Conservation (phyloP, 2,329 filamentous ascomycete genomes). For the Penicillium sclerotiorum region DNA sequence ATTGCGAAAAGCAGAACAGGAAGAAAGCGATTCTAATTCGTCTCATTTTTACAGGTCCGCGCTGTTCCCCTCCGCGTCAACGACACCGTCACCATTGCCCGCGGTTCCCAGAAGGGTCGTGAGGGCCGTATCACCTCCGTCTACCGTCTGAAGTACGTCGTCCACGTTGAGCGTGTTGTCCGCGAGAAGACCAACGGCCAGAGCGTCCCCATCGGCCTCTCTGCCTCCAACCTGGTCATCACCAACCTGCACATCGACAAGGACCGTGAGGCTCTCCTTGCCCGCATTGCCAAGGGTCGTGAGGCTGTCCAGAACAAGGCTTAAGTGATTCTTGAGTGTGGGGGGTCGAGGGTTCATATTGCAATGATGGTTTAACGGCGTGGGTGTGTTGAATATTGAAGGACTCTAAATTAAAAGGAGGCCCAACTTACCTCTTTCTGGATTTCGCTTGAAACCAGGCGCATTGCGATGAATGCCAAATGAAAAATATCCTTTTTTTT, state of each 20-base stretch:
- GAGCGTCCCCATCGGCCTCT: constrained; percentile 90
- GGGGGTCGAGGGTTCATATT: constrained; percentile 63
- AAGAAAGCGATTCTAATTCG: constrained; percentile 15
- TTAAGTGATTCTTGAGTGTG: constrained; percentile 63
- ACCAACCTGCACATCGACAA: constrained; percentile 92
- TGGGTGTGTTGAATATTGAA: constrained; percentile 28
- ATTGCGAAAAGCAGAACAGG: background rate
- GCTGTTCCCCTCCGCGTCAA: constrained; percentile 97
- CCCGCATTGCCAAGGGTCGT: constrained; percentile 51
- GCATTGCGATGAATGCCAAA: constrained; percentile 57
- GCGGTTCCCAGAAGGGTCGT: constrained; percentile 67
- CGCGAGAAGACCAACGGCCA: constrained; percentile 98
- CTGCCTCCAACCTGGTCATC: constrained; percentile 96
- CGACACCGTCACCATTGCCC: constrained; percentile 90
- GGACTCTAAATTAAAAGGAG: constrained; percentile 25
- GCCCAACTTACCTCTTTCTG: constrained; percentile 27
- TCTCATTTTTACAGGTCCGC: constrained; percentile 66
- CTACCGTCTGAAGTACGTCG: constrained; percentile 97
- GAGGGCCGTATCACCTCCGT: constrained; percentile 98
- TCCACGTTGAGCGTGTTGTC: constrained; percentile 95
- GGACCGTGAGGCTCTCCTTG: constrained; percentile 53
- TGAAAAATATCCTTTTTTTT: constrained; percentile 63
- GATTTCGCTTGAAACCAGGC: constrained; percentile 29
- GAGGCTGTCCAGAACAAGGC: constrained; percentile 60
- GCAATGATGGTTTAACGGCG: constrained; percentile 49